Conservation (phyloP, 169 alveolate species). For the Perkinsus olseni region DNA sequence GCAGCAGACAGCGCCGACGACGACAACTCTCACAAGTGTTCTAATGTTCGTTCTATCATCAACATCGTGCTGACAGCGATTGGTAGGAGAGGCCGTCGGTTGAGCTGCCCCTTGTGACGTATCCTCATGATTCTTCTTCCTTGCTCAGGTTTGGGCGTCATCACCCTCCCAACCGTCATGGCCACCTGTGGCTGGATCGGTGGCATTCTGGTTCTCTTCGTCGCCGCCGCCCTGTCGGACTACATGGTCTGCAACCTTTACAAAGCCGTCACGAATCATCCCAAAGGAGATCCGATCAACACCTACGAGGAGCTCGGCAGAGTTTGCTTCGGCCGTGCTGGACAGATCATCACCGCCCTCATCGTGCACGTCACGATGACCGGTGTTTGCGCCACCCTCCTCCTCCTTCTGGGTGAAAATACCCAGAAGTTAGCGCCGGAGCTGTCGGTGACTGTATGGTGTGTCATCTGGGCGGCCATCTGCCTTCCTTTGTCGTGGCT, state of each 20-base stretch:
- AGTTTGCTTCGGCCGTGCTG: neutral
- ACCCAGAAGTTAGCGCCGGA: neutral
- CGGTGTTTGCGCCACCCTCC: neutral
- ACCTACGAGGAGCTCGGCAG: conserved; percentile 1
- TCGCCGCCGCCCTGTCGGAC: neutral
- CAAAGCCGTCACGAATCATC: neutral
- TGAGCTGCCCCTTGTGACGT: neutral
- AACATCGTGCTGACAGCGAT: neutral
- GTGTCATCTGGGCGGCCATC: neutral
- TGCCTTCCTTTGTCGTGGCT: neutral
- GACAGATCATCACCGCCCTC: neutral
- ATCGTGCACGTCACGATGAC: neutral
- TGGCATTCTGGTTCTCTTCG: neutral
- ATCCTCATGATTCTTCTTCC: neutral
- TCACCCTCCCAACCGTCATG: neutral
- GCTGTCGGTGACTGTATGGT: neutral
- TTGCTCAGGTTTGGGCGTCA: neutral
- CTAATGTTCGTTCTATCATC: neutral
- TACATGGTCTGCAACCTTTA: neutral
- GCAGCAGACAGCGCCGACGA: neutral
- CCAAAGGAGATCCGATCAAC: neutral
- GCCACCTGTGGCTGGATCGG: neutral
- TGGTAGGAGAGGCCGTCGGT: neutral
- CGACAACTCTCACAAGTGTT: neutral
- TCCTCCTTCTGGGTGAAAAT: neutral